A percentile compares a stretch with the other conserved stretches of the same genome.
Evolutionary conservation across 1,139 yeast genomes (phyloP).

Genomic region (Scheffersomyces parashehatae): DNA sequence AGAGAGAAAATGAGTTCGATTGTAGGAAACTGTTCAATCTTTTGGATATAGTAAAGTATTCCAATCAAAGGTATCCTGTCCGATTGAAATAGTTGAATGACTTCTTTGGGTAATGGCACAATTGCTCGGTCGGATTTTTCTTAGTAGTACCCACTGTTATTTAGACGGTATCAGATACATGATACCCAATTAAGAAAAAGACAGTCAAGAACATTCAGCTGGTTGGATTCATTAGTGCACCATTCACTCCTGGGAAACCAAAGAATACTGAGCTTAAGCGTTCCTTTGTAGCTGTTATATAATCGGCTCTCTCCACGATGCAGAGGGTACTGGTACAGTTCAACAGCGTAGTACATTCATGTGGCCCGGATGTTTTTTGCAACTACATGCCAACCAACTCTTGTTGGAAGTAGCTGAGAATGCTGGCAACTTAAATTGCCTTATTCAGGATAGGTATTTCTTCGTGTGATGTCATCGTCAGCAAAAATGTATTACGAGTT

Average conservation of each 20-base stretch:
- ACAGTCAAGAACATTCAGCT: slow-evolving; percentile 18
- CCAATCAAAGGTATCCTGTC: too few species aligned
- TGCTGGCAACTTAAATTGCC: slow-evolving; percentile 45
- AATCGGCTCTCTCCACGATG: slow-evolving; percentile 64
- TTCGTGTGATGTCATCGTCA: slow-evolving; percentile 62
- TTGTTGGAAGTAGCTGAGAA: slow-evolving; percentile 29
- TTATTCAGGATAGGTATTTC: slow-evolving; percentile 29
- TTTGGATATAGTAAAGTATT: too few species aligned
- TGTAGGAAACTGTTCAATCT: too few species aligned
- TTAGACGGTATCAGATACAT: slow-evolving; percentile 1
- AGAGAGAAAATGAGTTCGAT: too few species aligned
- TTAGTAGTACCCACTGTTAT: too few species aligned
- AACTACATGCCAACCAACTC: slow-evolving; percentile 13
- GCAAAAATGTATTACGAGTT: slow-evolving; percentile 48
- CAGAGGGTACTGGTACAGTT: slow-evolving; percentile 30
- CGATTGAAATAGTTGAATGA: too few species aligned
- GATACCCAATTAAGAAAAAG: slow-evolving; percentile 15
- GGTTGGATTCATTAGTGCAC: slow-evolving; percentile 45
- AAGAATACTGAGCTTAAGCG: slow-evolving; percentile 73
- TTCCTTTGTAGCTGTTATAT: slow-evolving; percentile 84
- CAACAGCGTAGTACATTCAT: slow-evolving; percentile 41
- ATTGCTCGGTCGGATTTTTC: too few species aligned
- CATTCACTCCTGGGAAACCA: slow-evolving; percentile 72
- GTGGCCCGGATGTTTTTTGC: slow-evolving; percentile 33
- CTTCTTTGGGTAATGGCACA: too few species aligned